phyloP scores from a whole-genome alignment of 2,329 filamentous ascomycete species.

The Acrocalymma vagum region DNA sequence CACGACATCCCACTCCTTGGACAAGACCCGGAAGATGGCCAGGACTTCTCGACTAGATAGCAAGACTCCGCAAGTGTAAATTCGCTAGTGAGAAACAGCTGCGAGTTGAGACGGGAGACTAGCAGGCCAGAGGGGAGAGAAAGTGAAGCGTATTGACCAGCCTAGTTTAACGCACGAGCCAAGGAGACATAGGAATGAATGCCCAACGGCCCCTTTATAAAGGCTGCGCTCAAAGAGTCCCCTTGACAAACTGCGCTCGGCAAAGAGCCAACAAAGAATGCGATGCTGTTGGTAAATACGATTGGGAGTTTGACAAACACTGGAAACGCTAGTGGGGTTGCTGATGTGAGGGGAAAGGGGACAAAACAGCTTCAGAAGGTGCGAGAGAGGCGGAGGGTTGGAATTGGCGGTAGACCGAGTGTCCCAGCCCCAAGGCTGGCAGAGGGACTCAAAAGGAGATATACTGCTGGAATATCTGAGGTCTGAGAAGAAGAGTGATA shows the following conservation, averaged over 20 bases:
- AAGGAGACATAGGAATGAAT: slow-evolving; percentile 18
- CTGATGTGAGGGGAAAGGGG: slow-evolving; percentile 30
- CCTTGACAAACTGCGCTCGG: no score
- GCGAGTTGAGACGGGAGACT: slow-evolving; percentile 5
- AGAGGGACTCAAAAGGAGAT: slow-evolving; percentile 6
- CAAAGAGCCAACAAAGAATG: slow-evolving; percentile 1
- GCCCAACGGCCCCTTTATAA: slow-evolving; percentile 14
- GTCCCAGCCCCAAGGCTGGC: slow-evolving; percentile 1
- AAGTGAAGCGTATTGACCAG: slow-evolving; percentile 23
- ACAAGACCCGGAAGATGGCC: slow-evolving; percentile 6
- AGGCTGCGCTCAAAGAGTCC: no score
- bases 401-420: slow-evolving; percentile 1
- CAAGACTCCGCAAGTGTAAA: no score
- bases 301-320: slow-evolving; percentile 14
- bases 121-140: slow-evolving; percentile 10
- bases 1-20: slow-evolving; percentile 42
- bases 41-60: no score
- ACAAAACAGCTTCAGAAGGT: slow-evolving; percentile 21
- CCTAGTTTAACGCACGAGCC: slow-evolving; percentile 37
- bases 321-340: slow-evolving; percentile 20
- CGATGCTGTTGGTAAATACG: slow-evolving; percentile 10
- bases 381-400: slow-evolving; percentile 10
- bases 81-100: slow-evolving; percentile 2
- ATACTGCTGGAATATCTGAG: slow-evolving; percentile 5
- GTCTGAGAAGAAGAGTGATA: slow-evolving; percentile 12